A percentile compares a stretch with the other conserved stretches of the same genome.
phyloP scores from a whole-genome alignment of 768 basidiomycete species.

The Rhodotorula paludigena region DNA sequence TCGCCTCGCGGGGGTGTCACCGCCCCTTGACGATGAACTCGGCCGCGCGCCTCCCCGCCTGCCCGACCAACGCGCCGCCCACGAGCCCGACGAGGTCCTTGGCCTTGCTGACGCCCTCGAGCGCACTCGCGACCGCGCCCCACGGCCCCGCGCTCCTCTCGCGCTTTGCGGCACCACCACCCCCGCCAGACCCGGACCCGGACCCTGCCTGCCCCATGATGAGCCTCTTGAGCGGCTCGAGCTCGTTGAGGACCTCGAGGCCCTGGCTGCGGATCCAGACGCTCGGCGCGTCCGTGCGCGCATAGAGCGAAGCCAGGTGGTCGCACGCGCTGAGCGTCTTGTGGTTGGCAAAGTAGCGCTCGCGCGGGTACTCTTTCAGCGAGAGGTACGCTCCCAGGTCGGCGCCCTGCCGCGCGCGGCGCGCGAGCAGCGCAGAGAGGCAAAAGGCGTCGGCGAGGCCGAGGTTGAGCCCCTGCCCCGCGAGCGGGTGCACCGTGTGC shows the following conservation, averaged over 20 bases:
- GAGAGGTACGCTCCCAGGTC: conserved; percentile 59
- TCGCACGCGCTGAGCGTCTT: conserved; percentile 75
- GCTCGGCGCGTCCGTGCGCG: background rate
- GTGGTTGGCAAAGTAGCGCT: conserved; percentile 82
- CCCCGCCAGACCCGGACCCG: background rate
- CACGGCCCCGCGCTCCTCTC: background rate
- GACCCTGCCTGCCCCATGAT: conserved; percentile 75
- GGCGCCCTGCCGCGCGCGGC: conserved; percentile 48
- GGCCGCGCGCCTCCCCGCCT: conserved; percentile 4
- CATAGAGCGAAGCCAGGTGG: conserved; percentile 82
- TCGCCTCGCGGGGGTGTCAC: background rate
- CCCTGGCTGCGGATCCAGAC: conserved; percentile 86
- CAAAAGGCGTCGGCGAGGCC: conserved; percentile 49
- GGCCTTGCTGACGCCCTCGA: background rate
- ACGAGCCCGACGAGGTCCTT: background rate
- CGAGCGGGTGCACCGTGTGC: conserved; percentile 88
- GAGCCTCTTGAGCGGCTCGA: conserved; percentile 72
- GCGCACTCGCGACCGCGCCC: conserved; percentile 6
- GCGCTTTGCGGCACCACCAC: background rate
- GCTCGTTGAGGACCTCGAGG: conserved; percentile 83
- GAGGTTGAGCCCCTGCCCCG: conserved; percentile 91
- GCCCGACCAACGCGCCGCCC: background rate
- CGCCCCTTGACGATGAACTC: conserved; percentile 27
- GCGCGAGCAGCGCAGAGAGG: background rate
- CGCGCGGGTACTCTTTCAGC: conserved; percentile 68